These are phyloP conservation scores for Ustilago hordei DNA, from an alignment of 1,284 basidiomycete species.

Conservation along the genomic window DNA sequence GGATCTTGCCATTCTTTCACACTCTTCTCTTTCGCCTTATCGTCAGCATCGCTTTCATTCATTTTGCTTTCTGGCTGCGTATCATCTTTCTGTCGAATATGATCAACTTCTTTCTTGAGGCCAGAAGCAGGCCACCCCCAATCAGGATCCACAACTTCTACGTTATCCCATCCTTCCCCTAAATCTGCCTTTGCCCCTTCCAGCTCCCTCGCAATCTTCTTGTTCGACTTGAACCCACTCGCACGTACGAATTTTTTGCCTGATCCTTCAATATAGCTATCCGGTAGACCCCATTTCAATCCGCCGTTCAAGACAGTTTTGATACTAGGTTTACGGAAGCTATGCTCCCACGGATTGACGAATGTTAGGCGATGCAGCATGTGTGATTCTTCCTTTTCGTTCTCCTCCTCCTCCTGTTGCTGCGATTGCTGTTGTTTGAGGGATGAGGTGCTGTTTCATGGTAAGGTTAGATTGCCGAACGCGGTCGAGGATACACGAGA, in stretches of 20 bases:
- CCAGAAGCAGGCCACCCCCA: slow-evolving; percentile 45
- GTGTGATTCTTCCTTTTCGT: slow-evolving; percentile 22
- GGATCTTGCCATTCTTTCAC: slow-evolving; percentile 36
- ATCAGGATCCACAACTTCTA: slow-evolving; percentile 35
- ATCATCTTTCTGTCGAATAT: slow-evolving; percentile 3
- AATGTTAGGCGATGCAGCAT: slow-evolving; percentile 46
- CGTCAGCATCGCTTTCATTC: slow-evolving; percentile 11
- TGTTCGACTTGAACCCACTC: slow-evolving; percentile 30
- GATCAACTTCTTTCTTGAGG: slow-evolving; percentile 25
- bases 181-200: slow-evolving; percentile 19
- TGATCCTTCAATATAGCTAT: slow-evolving; percentile 52
- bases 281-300: slow-evolving; percentile 60
- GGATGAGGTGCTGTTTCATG: slow-evolving; percentile 8
- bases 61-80: background rate
- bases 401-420: slow-evolving; percentile 6
- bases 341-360: slow-evolving; percentile 53
- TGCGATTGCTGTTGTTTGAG: slow-evolving; percentile 1
- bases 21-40: slow-evolving; percentile 20
- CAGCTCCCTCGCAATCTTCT: slow-evolving; percentile 24
- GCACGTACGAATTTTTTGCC: slow-evolving; percentile 12
- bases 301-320: slow-evolving; percentile 46
- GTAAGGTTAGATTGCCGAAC: slow-evolving; percentile 18
- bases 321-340: slow-evolving; percentile 49
- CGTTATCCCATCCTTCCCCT: slow-evolving; percentile 41
- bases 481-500: slow-evolving; percentile 35